These are phyloP conservation scores for Raddia guianensis DNA, from an alignment of 176 grass and related monocot species.

Conservation along the genomic window DNA sequence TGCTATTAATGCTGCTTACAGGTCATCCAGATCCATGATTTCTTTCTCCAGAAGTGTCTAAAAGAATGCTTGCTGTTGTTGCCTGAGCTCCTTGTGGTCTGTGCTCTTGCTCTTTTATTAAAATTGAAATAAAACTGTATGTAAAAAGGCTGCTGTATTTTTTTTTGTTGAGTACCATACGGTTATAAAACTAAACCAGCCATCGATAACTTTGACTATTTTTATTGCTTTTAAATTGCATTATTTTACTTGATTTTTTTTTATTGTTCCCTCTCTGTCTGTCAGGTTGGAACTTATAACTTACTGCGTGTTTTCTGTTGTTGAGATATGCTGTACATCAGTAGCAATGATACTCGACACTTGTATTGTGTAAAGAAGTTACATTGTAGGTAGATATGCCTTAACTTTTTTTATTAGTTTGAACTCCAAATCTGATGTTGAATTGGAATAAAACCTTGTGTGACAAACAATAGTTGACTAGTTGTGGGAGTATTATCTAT, in stretches of 20 bases:
- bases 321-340: background rate
- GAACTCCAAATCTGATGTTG: background rate
- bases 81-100: constrained; percentile 81
- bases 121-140: constrained; percentile 16
- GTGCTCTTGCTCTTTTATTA: constrained; percentile 22
- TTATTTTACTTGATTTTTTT: background rate
- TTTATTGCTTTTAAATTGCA: constrained; percentile 22
- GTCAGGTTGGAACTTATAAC: background rate
- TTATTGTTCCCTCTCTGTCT: background rate
- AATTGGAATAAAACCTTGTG: background rate
- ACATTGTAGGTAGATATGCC: background rate
- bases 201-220: background rate
- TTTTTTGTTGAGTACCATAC: constrained; percentile 12
- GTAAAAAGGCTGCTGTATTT: background rate
- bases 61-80: constrained; percentile 97
- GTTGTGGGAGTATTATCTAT: background rate
- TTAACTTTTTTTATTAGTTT: background rate
- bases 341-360: no score
- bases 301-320: background rate
- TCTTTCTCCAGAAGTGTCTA: constrained; percentile 96
- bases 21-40: constrained; percentile 96
- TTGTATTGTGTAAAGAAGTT: background rate
- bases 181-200: background rate
- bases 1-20: constrained; percentile 54
- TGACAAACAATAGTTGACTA: background rate